These are phyloP conservation scores for Cnidoscolus chayamansa DNA, from an alignment of 441 rosid genomes.

Conservation along the genomic window DNA sequence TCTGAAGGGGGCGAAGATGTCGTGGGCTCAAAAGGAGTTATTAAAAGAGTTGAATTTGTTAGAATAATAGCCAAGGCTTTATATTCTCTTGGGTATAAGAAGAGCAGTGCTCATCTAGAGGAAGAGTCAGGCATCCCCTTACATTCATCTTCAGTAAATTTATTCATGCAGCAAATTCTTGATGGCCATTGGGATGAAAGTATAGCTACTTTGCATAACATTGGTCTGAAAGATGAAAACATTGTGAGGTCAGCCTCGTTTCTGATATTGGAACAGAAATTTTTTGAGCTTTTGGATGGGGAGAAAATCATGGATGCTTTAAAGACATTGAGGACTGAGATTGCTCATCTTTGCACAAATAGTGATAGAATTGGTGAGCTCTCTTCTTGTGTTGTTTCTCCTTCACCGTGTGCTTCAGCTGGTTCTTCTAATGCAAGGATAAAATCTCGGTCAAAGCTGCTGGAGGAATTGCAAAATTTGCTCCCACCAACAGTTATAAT, in stretches of 20 bases:
- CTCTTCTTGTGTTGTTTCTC: slow-evolving; percentile 39
- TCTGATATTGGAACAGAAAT: slow-evolving; percentile 59
- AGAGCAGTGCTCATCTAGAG: slow-evolving; percentile 56
- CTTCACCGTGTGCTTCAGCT: slow-evolving; percentile 25
- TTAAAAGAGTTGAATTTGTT: slow-evolving; percentile 57
- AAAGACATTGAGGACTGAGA: slow-evolving; percentile 58
- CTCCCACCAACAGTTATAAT: slow-evolving; percentile 53
- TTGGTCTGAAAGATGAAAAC: slow-evolving; percentile 44
- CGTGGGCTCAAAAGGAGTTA: slow-evolving; percentile 55
- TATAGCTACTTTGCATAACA: slow-evolving; percentile 36
- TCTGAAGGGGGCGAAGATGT: slow-evolving; percentile 48
- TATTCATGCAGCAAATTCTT: slow-evolving; percentile 44
- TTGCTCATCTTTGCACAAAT: slow-evolving; percentile 45
- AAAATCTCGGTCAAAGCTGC: slow-evolving; percentile 42
- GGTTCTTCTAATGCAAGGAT: slow-evolving; percentile 30
- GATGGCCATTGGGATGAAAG: slow-evolving; percentile 58
- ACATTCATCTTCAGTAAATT: slow-evolving; percentile 42
- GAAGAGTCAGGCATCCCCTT: slow-evolving; percentile 61
- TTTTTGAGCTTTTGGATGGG: slow-evolving; percentile 45
- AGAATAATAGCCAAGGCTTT: slow-evolving; percentile 52
- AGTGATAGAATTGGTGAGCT: slow-evolving; percentile 42
- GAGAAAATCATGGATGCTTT: slow-evolving; percentile 49
- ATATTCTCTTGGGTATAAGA: slow-evolving; percentile 59
- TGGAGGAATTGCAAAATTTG: slow-evolving; percentile 55
- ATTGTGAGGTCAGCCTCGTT: slow-evolving; percentile 48